Percentiles rank a stretch among this genome's conserved stretches.
Conservation (phyloP, 1,284 basidiomycete genomes). For the Cutaneotrichosporon mucoides region DNA sequence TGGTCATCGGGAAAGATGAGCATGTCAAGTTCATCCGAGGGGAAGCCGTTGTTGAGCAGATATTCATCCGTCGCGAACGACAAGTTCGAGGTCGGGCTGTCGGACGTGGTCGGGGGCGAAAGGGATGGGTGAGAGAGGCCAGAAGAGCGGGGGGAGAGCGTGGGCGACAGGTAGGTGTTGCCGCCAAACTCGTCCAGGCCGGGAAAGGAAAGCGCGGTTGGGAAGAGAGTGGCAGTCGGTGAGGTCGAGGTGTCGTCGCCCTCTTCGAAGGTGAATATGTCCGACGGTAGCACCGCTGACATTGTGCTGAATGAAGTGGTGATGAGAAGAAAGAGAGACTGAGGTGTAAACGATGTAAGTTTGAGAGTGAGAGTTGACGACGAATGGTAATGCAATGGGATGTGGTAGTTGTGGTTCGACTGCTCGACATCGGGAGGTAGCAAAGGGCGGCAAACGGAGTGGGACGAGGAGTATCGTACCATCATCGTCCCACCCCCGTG, state of each 20-base stretch:
- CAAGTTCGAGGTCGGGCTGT: constrained; percentile 33
- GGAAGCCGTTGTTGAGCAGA: constrained; percentile 29
- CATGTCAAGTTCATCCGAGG: constrained; percentile 36
- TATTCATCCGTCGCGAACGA: constrained; percentile 37
- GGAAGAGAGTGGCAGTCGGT: constrained; percentile 26
- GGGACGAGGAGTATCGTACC: too few species aligned
- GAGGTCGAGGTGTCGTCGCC: constrained; percentile 19
- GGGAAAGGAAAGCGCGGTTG: constrained; percentile 25
- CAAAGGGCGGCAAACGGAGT: too few species aligned
- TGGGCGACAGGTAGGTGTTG: constrained; percentile 12
- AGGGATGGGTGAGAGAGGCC: constrained; percentile 22
- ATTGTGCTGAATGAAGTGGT: constrained; percentile 1
- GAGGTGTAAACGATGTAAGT: too few species aligned
- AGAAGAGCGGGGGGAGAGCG: constrained; percentile 10
- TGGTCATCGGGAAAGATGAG: constrained; percentile 28
- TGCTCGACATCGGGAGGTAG: too few species aligned
- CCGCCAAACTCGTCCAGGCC: constrained; percentile 11
- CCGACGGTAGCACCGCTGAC: constrained; percentile 17
- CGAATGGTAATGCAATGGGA: too few species aligned
- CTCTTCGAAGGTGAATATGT: constrained; percentile 26
- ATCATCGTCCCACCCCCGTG: too few species aligned
- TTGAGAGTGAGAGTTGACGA: not conserved
- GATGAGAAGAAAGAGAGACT: too few species aligned
- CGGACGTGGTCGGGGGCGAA: constrained; percentile 31
- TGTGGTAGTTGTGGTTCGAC: too few species aligned